Evolutionary conservation across 2,329 filamentous ascomycete species (phyloP).

Genomic region (Talaromyces atroroseus): DNA sequence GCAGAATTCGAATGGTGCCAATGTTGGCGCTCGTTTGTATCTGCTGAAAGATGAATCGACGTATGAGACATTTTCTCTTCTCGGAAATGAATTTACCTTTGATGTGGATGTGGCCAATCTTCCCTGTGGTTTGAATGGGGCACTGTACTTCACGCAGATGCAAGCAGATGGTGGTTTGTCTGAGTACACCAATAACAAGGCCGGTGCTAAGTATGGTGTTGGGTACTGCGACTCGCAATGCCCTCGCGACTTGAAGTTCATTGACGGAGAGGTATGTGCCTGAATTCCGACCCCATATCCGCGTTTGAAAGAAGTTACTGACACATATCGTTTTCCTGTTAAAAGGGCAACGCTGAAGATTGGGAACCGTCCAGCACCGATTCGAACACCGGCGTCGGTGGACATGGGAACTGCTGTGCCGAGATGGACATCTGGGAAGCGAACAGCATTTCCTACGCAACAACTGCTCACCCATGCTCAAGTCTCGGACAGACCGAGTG

Average conservation of each 20-base stretch:
- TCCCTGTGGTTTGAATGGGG: constrained; percentile 39
- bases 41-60: constrained; percentile 56
- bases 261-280: constrained; percentile 43
- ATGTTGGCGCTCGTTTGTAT: constrained; percentile 54
- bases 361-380: constrained; percentile 51
- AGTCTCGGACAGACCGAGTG: constrained; percentile 49
- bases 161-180: constrained; percentile 54
- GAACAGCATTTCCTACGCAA: constrained; percentile 59
- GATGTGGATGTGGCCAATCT: constrained; percentile 34
- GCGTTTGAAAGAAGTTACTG: constrained; percentile 28
- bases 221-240: constrained; percentile 62
- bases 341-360: constrained; percentile 50
- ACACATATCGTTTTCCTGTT: too few species aligned
- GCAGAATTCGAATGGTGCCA: constrained; percentile 22
- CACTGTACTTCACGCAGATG: constrained; percentile 54
- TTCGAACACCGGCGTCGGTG: constrained; percentile 48
- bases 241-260: constrained; percentile 48
- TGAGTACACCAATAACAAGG: constrained; percentile 49
- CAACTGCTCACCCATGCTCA: constrained; percentile 61
- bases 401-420: constrained; percentile 57
- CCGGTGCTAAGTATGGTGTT: constrained; percentile 56
- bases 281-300: too few species aligned
- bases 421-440: constrained; percentile 70
- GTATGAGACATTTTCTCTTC: constrained; percentile 61
- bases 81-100: constrained; percentile 65